Conservation (phyloP, 2,329 filamentous ascomycete species). For the Periconia sp. region DNA sequence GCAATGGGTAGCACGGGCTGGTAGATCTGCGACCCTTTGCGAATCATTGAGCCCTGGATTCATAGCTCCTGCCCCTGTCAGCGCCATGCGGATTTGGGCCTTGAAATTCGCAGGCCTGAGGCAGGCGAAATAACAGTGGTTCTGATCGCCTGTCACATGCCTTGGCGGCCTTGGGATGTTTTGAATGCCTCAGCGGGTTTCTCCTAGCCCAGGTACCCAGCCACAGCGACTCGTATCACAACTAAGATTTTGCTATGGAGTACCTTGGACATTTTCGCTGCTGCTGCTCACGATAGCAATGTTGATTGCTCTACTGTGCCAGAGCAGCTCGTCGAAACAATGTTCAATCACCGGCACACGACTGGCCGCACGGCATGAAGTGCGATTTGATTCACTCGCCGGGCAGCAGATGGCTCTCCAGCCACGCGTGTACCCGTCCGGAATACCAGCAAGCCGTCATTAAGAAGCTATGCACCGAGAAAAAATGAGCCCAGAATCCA, state of each 20-base stretch:
- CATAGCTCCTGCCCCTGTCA: constrained; percentile 15
- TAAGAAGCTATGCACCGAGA: constrained; percentile 31
- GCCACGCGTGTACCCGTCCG: constrained; percentile 22
- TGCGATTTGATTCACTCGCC: constrained; percentile 1
- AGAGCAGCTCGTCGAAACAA: constrained; percentile 6
- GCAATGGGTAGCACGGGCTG: constrained; percentile 6
- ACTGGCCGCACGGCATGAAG: neutral
- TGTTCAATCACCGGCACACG: constrained; percentile 6
- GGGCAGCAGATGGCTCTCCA: neutral
- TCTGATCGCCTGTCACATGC: constrained; percentile 15
- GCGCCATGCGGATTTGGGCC: neutral
- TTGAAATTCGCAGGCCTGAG: constrained; percentile 22
- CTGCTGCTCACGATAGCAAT: too few relatives aligned
- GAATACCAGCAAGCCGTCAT: constrained; percentile 35
- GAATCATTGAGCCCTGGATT: constrained; percentile 18
- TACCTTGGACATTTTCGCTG: too few relatives aligned
- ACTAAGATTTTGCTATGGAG: too few relatives aligned
- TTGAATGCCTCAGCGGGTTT: constrained; percentile 18
- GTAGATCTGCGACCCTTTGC: constrained; percentile 29
- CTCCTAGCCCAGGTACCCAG: too few relatives aligned
- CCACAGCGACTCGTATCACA: too few relatives aligned
- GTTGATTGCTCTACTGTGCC: too few relatives aligned
- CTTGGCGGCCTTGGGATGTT: constrained; percentile 30
- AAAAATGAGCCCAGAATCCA: constrained; percentile 15
- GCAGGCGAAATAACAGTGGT: constrained; percentile 27